These are phyloP conservation scores for Neopestalotiopsis sp. DNA, from an alignment of 2,329 filamentous ascomycete genomes.

Conservation along the genomic window DNA sequence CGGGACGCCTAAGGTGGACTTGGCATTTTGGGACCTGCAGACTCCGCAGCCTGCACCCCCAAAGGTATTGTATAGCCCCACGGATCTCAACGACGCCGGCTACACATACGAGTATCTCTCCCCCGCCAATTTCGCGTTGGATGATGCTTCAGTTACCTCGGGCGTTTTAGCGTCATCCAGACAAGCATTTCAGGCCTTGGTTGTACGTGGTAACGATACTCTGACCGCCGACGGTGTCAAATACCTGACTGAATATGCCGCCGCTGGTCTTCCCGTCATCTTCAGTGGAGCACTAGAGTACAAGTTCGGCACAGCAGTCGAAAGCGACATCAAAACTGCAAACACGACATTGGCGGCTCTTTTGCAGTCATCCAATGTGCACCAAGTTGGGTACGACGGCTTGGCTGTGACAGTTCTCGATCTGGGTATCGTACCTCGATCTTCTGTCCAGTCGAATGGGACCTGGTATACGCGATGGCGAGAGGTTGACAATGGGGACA, in stretches of 20 bases:
- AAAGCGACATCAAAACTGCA: background rate
- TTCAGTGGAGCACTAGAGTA: background rate
- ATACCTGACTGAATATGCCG: background rate
- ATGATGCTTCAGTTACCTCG: background rate
- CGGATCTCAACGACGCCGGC: background rate
- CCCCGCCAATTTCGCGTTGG: background rate
- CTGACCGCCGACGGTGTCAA: background rate
- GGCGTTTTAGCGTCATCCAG: background rate
- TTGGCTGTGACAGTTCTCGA: background rate
- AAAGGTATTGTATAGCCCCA: background rate
- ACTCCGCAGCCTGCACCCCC: background rate
- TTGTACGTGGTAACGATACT: background rate
- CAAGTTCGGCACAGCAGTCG: background rate
- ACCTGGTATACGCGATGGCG: constrained; percentile 8
- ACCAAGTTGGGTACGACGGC: background rate
- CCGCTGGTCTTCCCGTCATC: background rate
- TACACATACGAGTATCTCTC: constrained; percentile 9
- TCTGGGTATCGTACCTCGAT: background rate
- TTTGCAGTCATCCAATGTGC: background rate
- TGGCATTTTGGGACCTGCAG: constrained; percentile 7
- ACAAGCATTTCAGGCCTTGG: background rate
- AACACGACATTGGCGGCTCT: background rate
- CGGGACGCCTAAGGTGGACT: constrained; percentile 5
- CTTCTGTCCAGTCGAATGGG: background rate
- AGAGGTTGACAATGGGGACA: constrained; percentile 1